These are phyloP conservation scores for Tieghemostelium lacteum DNA, from an alignment of 78 protist species.

Conservation along the genomic window DNA sequence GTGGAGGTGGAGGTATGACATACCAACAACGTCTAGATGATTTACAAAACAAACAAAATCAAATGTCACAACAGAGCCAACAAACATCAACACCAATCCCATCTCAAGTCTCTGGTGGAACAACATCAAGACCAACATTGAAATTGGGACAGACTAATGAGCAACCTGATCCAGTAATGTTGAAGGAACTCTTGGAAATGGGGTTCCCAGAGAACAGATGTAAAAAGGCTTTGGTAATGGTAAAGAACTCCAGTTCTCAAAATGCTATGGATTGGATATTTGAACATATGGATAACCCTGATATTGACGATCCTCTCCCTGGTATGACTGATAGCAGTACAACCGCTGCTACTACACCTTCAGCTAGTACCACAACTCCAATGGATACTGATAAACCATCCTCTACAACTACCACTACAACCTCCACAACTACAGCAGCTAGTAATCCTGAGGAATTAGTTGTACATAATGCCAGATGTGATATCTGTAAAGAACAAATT, in stretches of 20 bases:
- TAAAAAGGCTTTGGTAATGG: conserved; percentile 35
- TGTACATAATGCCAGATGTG: conserved; percentile 76
- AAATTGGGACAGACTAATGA: background rate
- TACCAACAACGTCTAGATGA: conserved; percentile 7
- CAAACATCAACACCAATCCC: background rate
- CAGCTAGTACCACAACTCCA: background rate
- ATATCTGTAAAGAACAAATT: conserved; percentile 74
- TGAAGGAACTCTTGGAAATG: conserved; percentile 57
- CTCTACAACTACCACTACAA: background rate
- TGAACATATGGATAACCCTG: conserved; percentile 49
- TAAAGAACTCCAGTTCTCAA: conserved; percentile 30
- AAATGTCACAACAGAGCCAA: conserved; percentile 20
- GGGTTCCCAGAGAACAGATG: conserved; percentile 79
- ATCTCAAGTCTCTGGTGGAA: background rate
- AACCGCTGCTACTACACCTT: conserved; percentile 4
- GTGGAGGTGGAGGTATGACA: conserved; percentile 2
- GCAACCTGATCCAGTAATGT: conserved; percentile 52
- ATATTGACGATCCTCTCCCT: conserved; percentile 63
- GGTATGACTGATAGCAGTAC: background rate
- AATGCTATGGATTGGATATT: conserved; percentile 78
- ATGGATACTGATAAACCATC: background rate
- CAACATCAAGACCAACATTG: background rate
- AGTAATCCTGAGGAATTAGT: background rate
- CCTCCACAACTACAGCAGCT: conserved; percentile 14
- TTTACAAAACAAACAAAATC: conserved; percentile 12